These are phyloP conservation scores for Lasiodiplodia gonubiensis DNA, from an alignment of 2,329 filamentous ascomycete species.

Conservation along the genomic window DNA sequence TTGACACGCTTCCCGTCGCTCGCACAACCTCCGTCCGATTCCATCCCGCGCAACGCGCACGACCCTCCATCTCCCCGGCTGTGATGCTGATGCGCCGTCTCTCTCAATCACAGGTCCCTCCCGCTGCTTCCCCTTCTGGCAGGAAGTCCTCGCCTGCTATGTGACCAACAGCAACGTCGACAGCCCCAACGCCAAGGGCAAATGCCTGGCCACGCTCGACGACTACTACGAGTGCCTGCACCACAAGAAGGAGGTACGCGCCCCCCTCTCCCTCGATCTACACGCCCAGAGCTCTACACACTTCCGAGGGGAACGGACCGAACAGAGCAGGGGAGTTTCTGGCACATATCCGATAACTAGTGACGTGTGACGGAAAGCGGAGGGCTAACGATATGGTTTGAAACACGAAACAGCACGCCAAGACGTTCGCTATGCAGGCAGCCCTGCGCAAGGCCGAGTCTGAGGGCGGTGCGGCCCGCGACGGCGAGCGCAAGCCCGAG, in stretches of 20 bases:
- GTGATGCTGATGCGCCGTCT: conserved; percentile 6
- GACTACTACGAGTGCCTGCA: conserved; percentile 99
- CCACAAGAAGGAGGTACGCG: conserved; percentile 96
- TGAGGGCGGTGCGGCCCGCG: conserved; percentile 66
- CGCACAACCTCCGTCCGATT: conserved; percentile 12
- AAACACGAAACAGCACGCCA: conserved; percentile 67
- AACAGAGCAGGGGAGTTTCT: not conserved
- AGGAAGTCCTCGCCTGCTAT: conserved; percentile 98
- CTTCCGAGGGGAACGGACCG: not conserved
- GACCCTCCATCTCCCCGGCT: not conserved
- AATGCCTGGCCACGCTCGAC: conserved; percentile 83
- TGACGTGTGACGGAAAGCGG: not conserved
- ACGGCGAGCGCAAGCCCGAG: conserved; percentile 80
- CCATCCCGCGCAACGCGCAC: conserved; percentile 1
- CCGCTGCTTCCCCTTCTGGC: conserved; percentile 99
- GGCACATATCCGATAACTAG: not conserved
- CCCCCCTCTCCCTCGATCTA: not conserved
- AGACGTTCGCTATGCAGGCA: conserved; percentile 77
- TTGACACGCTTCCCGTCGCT: conserved; percentile 32
- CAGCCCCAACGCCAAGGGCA: conserved; percentile 89
- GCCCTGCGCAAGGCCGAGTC: conserved; percentile 81
- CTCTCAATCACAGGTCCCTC: conserved; percentile 59
- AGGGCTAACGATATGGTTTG: not conserved
- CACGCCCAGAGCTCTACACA: too few species aligned
- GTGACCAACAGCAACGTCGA: conserved; percentile 84